Percentiles rank a stretch among this genome's conserved stretches.
These are phyloP conservation scores for Thalassiosira exigua DNA, from an alignment of 352 stramenopile species.

Conservation along the genomic window DNA sequence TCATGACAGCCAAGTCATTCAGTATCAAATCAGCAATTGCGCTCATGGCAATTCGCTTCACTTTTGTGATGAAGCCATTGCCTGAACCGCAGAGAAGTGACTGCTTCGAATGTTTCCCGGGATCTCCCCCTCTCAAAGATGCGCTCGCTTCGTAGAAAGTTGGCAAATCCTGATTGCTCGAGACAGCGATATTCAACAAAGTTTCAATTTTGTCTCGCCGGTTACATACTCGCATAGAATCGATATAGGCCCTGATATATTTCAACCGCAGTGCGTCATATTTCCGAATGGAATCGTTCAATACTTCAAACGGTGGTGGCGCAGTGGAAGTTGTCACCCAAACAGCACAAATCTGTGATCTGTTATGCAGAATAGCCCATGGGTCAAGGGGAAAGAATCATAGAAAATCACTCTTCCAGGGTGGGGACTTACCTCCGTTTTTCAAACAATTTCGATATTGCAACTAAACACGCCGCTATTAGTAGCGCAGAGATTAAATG, in stretches of 20 bases:
- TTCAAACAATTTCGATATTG: constrained; percentile 78
- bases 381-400: neutral
- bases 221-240: constrained; percentile 62
- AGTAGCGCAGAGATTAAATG: constrained; percentile 2
- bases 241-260: constrained; percentile 78
- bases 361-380: constrained; percentile 22
- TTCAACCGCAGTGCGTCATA: constrained; percentile 82
- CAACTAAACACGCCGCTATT: constrained; percentile 35
- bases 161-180: constrained; percentile 70
- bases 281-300: constrained; percentile 82
- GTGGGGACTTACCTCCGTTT: constrained; percentile 67
- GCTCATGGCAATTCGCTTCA: constrained; percentile 64
- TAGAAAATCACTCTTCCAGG: too few relatives aligned
- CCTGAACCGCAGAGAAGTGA: constrained; percentile 35
- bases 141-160: constrained; percentile 71
- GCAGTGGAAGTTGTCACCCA: constrained; percentile 78
- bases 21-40: constrained; percentile 71
- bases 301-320: constrained; percentile 74
- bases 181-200: constrained; percentile 63
- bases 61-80: constrained; percentile 59
- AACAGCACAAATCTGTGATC: constrained; percentile 74
- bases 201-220: constrained; percentile 67
- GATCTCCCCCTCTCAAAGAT: constrained; percentile 41
- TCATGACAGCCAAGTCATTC: constrained; percentile 61
- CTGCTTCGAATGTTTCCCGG: constrained; percentile 52